Percentiles rank a stretch among this genome's conserved stretches.
Evolutionary conservation across 805 yeast species (phyloP).

Genomic region (Yueomyces sinensis): DNA sequence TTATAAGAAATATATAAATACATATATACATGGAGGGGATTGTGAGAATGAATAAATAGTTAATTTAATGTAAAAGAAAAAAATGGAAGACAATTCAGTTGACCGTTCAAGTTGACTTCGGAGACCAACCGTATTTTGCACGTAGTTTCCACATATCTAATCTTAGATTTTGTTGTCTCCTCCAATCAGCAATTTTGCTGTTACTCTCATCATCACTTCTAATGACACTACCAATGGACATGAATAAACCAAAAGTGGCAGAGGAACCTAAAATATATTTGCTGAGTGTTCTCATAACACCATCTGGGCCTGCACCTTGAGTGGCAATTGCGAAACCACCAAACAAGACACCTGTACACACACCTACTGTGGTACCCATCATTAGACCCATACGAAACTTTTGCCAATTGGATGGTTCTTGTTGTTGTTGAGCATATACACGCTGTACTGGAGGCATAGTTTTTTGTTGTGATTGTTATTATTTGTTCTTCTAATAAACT

Average conservation of each 20-base stretch:
- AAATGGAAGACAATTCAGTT: no score
- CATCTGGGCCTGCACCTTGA: slow-evolving; percentile 97
- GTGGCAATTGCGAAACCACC: slow-evolving; percentile 87
- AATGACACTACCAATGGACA: slow-evolving; percentile 90
- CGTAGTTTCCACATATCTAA: slow-evolving; percentile 21
- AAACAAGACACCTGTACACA: slow-evolving; percentile 86
- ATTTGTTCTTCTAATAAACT: no score
- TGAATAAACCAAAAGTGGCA: slow-evolving; percentile 89
- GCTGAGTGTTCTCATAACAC: slow-evolving; percentile 91
- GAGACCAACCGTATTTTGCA: slow-evolving; percentile 9
- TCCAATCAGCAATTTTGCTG: slow-evolving; percentile 1
- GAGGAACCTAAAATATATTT: slow-evolving; percentile 95
- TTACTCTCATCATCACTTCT: slow-evolving; percentile 45
- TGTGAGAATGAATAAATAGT: no score
- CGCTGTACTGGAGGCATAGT: slow-evolving; percentile 58
- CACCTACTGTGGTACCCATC: slow-evolving; percentile 83
- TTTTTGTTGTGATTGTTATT: neutral
- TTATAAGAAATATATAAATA: no score
- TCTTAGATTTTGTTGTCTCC: slow-evolving; percentile 20
- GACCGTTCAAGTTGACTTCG: no score
- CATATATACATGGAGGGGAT: no score
- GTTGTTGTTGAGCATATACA: slow-evolving; percentile 34
- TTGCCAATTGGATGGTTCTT: slow-evolving; percentile 78
- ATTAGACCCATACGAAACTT: slow-evolving; percentile 97
- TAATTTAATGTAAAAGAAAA: no score